A percentile compares a stretch with the other conserved stretches of the same genome.
Evolutionary conservation across 1,139 yeast genomes (phyloP).

Genomic region (Blastobotrys malaysiensis): DNA sequence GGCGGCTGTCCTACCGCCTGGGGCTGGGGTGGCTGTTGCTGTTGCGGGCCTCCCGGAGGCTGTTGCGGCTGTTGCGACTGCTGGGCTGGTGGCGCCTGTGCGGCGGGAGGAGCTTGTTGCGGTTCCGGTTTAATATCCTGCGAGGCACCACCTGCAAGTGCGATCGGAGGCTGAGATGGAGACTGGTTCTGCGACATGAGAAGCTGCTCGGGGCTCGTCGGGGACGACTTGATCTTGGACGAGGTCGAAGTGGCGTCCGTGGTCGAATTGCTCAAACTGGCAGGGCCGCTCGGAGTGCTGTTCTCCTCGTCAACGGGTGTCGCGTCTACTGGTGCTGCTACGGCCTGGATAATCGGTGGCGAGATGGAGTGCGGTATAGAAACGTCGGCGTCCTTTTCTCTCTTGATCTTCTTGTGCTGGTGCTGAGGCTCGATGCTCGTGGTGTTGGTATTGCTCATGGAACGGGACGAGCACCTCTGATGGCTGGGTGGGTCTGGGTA

Average conservation of each 20-base stretch:
- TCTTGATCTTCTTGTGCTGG: background rate
- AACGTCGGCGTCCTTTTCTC: background rate
- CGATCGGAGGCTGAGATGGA: background rate
- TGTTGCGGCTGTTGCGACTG: background rate
- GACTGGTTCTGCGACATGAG: background rate
- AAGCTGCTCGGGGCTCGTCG: conserved; percentile 1
- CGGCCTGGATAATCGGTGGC: background rate
- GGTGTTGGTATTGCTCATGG: background rate
- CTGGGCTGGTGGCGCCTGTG: conserved; percentile 2
- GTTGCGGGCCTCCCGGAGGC: no score
- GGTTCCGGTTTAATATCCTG: background rate
- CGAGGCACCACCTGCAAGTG: background rate
- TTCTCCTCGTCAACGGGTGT: background rate
- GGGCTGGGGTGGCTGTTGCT: no score
- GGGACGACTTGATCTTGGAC: background rate
- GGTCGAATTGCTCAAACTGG: background rate
- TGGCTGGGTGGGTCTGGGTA: conserved; percentile 4
- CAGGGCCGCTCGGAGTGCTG: no score
- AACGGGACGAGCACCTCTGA: conserved; percentile 3
- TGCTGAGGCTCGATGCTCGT: conserved; percentile 2
- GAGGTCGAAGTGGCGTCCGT: background rate
- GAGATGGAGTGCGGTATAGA: no score
- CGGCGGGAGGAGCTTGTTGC: conserved; percentile 2
- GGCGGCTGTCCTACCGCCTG: conserved; percentile 1
- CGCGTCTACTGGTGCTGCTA: background rate